phyloP scores from a whole-genome alignment of 1,139 yeast genomes.

The Diutina siamensis region DNA sequence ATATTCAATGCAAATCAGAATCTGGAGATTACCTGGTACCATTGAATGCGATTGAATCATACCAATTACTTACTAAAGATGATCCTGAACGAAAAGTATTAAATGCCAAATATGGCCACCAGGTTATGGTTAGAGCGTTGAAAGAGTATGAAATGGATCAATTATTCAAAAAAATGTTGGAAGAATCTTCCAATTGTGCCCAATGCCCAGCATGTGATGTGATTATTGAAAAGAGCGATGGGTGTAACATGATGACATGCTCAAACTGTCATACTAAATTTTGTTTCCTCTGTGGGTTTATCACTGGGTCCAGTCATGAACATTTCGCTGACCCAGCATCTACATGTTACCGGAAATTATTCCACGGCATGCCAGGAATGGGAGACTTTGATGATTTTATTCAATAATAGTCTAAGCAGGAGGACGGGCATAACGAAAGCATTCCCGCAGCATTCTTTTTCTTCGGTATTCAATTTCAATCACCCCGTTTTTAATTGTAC shows the following conservation, averaged over 20 bases:
- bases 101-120: slow-evolving; percentile 39
- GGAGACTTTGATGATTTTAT: slow-evolving; percentile 8
- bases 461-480: slow-evolving; percentile 9
- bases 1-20: slow-evolving; percentile 18
- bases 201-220: slow-evolving; percentile 47
- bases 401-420: too few relatives aligned
- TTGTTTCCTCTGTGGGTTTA: slow-evolving; percentile 49
- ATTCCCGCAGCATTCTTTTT: slow-evolving; percentile 10
- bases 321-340: slow-evolving; percentile 37
- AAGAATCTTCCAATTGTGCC: slow-evolving; percentile 27
- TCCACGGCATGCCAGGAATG: slow-evolving; percentile 41
- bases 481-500: background rate
- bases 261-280: slow-evolving; percentile 36
- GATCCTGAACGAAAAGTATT: slow-evolving; percentile 24
- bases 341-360: slow-evolving; percentile 40
- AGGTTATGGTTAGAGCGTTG: slow-evolving; percentile 29
- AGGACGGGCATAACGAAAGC: slow-evolving; percentile 10
- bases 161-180: slow-evolving; percentile 34
- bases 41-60: slow-evolving; percentile 27
- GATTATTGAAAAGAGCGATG: slow-evolving; percentile 48
- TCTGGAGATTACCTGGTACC: slow-evolving; percentile 28
- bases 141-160: slow-evolving; percentile 38
- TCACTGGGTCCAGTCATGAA: slow-evolving; percentile 30
- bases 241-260: slow-evolving; percentile 62
- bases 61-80: slow-evolving; percentile 18